Evolutionary conservation across 345 rosid genomes (phyloP).

Genomic region (Geranium rotundifolium): DNA sequence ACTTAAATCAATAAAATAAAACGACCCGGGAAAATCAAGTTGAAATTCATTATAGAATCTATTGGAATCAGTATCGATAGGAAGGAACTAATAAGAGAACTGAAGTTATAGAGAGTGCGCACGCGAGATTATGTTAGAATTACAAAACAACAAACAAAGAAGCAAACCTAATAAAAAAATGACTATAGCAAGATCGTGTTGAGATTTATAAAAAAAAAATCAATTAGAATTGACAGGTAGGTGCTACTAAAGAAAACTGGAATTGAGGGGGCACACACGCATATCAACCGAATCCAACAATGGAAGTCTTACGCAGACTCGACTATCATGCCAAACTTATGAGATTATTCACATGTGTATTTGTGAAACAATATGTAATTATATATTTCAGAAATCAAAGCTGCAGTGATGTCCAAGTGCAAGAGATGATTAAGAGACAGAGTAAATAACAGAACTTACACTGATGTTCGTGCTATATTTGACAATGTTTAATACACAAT

Average conservation of each 20-base stretch:
- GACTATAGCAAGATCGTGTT: too few species aligned
- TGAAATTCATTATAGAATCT: neutral
- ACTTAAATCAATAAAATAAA: neutral
- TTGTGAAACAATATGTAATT: too few species aligned
- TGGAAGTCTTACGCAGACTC: neutral
- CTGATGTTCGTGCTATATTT: conserved; percentile 40
- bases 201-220: too few species aligned
- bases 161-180: too few species aligned
- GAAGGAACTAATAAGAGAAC: neutral
- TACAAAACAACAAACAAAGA: too few species aligned
- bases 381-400: neutral
- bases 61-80: neutral
- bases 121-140: neutral
- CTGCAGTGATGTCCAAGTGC: neutral
- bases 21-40: neutral
- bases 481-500: conserved; percentile 49
- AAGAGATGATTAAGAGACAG: conserved; percentile 5
- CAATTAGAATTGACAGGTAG: too few species aligned
- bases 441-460: conserved; percentile 30
- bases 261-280: neutral
- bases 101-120: neutral
- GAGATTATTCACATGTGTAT: neutral
- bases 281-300: neutral
- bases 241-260: too few species aligned
- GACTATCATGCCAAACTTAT: neutral